Base-by-base conservation (phyloP, 163 green algal genomes). In the Chloromonas sp. region DNA sequence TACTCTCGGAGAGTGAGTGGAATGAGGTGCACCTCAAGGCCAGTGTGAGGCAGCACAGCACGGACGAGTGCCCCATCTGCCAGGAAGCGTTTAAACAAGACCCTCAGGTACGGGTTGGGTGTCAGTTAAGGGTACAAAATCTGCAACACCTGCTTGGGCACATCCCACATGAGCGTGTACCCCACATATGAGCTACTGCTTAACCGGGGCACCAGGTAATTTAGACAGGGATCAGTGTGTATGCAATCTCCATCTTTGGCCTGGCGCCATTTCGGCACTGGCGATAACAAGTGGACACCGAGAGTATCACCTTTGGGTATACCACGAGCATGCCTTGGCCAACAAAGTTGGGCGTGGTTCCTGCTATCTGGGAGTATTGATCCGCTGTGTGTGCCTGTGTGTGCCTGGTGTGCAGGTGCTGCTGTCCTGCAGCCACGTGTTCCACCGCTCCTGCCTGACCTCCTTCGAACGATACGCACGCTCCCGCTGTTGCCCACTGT, bases 401-500 rank as follows among this genome's bases (percentile, higher is more conserved):
- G 13, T 79, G 71, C 76, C 1, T 1, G 60, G 3, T 60, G 78
- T 84, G 57, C 93, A 95, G 87, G 91, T 95, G 5, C 88, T 96
- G 77, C 87, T 95, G 36, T 93, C 88, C 77, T 96, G 93, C 89
- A 92, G 82, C 79, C 93, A 96, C 85, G 92, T 92, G 61, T 96
- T 95, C 85, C 93, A 96, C 87, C 61, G 83, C 5, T 78, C 88
- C n/a, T 96, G 93, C 89, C 83, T 96, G 74, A 66, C 82, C n/a
- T 86, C 86, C 81, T 95, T 94, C 82, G 93, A 96, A 81, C 84
- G 88, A 2, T 94, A 90, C 84, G 87, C 86, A 59, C 71, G 86
- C 60, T 36, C 79, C 3, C 88, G 82, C 14, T 89, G 82, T 71
- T 96, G 93, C 88, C 92, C 93, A 8, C 86, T 96, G 60, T 96